These are phyloP conservation scores for Aotearoamyces nothofagi DNA, from an alignment of 2,329 filamentous ascomycete species.

Conservation along the genomic window DNA sequence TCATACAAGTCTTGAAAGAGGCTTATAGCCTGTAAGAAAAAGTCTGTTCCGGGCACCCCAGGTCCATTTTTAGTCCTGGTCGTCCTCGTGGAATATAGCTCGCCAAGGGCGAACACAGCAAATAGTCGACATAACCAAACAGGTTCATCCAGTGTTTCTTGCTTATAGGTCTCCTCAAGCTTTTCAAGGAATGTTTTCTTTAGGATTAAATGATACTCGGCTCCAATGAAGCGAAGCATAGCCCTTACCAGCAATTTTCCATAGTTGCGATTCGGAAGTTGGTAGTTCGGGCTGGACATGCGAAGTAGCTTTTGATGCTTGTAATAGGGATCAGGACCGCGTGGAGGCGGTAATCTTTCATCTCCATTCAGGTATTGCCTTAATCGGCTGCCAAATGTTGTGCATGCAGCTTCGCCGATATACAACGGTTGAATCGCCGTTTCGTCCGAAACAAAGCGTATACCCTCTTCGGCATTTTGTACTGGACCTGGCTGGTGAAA, in stretches of 20 bases:
- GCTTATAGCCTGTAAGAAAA: slow-evolving; percentile 25
- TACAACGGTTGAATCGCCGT: slow-evolving; percentile 17
- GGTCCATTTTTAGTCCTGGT: too few relatives aligned
- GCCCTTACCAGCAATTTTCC: slow-evolving; percentile 22
- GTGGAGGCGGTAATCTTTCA: slow-evolving; percentile 18
- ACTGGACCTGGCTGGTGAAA: slow-evolving; percentile 17
- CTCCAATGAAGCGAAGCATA: slow-evolving; percentile 21
- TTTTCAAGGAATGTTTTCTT: slow-evolving; percentile 23
- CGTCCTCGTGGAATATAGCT: slow-evolving; percentile 26
- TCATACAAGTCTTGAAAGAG: slow-evolving; percentile 27
- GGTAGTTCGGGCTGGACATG: slow-evolving; percentile 16
- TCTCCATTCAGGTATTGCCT: slow-evolving; percentile 21
- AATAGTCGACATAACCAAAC: slow-evolving; percentile 28
- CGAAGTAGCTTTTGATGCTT: slow-evolving; percentile 9
- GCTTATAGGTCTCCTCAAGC: slow-evolving; percentile 21
- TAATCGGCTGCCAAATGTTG: slow-evolving; percentile 23
- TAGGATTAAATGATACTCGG: slow-evolving; percentile 22
- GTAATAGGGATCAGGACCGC: slow-evolving; percentile 3
- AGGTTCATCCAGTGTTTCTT: slow-evolving; percentile 16
- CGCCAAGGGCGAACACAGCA: slow-evolving; percentile 27
- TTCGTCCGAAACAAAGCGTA: slow-evolving; percentile 16
- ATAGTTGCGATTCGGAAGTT: slow-evolving; percentile 22
- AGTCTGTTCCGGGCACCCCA: slow-evolving; percentile 27
- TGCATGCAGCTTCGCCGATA: slow-evolving; percentile 23
- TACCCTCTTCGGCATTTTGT: slow-evolving; percentile 20